Evolutionary conservation across 306 rosid genomes (phyloP).

Genomic region (Datisca glomerata): DNA sequence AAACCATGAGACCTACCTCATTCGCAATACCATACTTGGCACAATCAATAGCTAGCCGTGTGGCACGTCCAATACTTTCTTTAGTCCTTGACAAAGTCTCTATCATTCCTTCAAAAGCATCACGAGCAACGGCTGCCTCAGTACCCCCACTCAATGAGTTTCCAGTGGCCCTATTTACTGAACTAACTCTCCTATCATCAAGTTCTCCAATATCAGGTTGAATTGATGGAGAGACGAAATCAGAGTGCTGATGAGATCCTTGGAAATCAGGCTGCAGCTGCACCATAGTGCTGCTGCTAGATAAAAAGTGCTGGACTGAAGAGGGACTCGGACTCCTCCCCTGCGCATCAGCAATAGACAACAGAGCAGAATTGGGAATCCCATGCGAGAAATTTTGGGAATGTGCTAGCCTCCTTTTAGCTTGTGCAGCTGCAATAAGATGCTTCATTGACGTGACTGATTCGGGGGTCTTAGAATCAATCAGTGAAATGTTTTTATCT

Average conservation of each 20-base stretch:
- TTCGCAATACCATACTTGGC: slow-evolving; percentile 96
- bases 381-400: slow-evolving; percentile 41
- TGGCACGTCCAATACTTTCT: slow-evolving; percentile 98
- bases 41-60: slow-evolving; percentile 98
- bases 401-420: slow-evolving; percentile 69
- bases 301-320: slow-evolving; percentile 35
- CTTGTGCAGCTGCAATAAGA: slow-evolving; percentile 97
- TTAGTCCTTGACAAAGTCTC: slow-evolving; percentile 98
- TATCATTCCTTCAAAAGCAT: slow-evolving; percentile 99
- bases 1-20: slow-evolving; percentile 59
- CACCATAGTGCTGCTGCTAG: slow-evolving; percentile 31
- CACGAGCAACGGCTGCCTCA: slow-evolving; percentile 98
- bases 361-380: slow-evolving; percentile 22
- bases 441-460: slow-evolving; percentile 57
- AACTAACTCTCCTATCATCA: slow-evolving; percentile 65
- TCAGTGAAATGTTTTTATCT: slow-evolving; percentile 26
- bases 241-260: slow-evolving; percentile 34
- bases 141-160: slow-evolving; percentile 93
- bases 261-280: slow-evolving; percentile 40
- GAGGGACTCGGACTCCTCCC: slow-evolving; percentile 74
- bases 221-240: slow-evolving; percentile 50
- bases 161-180: slow-evolving; percentile 54
- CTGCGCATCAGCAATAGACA: slow-evolving; percentile 25
- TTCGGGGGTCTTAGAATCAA: slow-evolving; percentile 56
- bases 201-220: slow-evolving; percentile 60